Evolutionary conservation across 2,329 filamentous ascomycete species (phyloP).

Genomic region (Cladophialophora immunda): DNA sequence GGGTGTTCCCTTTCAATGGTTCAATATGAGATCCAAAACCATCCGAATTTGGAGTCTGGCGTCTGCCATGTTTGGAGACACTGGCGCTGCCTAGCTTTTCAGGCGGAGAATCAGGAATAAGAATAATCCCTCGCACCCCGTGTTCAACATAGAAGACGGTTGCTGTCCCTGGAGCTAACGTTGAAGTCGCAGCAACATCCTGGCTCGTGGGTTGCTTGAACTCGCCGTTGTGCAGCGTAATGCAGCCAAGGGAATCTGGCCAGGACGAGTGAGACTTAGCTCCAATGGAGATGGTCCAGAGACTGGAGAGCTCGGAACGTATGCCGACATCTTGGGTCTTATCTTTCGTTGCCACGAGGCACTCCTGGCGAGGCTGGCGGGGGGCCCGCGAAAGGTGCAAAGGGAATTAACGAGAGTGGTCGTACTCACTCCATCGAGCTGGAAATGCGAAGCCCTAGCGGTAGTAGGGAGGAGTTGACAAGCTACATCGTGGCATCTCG

Average conservation of each 20-base stretch:
- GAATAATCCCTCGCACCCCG: neutral
- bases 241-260: neutral
- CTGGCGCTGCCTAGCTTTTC: neutral
- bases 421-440: neutral
- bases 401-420: neutral
- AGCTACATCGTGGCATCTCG: neutral
- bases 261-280: neutral
- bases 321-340: neutral
- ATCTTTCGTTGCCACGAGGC: neutral
- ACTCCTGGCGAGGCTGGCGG: neutral
- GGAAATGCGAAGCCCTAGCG: neutral
- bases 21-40: constrained; percentile 4
- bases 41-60: constrained; percentile 2
- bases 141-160: neutral
- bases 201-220: neutral
- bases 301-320: neutral
- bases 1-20: constrained; percentile 1
- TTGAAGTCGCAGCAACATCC: constrained; percentile 4
- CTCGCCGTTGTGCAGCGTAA: neutral
- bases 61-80: neutral
- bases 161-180: neutral
- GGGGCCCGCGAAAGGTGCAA: neutral
- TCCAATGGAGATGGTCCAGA: neutral
- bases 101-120: neutral
- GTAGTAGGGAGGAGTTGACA: neutral